These are phyloP conservation scores for Otatea glauca DNA, from an alignment of 176 grass and related monocot genomes.

Conservation along the genomic window DNA sequence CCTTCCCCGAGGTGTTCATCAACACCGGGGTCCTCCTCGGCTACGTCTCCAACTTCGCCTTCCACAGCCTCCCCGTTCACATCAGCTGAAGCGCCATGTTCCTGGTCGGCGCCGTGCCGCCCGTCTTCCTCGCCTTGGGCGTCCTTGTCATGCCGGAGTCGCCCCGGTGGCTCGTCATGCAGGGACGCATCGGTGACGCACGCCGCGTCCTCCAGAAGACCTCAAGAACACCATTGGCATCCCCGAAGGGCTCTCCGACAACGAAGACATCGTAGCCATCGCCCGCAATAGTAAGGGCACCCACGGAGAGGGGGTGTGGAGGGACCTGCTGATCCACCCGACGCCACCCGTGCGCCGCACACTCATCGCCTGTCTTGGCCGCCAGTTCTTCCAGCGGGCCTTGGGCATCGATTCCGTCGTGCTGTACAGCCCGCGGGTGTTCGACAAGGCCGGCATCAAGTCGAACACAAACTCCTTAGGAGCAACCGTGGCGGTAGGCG, in stretches of 20 bases:
- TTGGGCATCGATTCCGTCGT: constrained; percentile 83
- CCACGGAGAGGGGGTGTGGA: constrained; percentile 68
- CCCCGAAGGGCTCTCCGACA: constrained; percentile 28
- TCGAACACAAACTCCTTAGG: too few relatives aligned
- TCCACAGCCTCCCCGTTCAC: constrained; percentile 60
- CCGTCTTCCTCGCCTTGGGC: constrained; percentile 51
- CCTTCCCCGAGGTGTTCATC: constrained; percentile 87
- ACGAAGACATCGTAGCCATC: constrained; percentile 2
- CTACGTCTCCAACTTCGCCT: too few relatives aligned
- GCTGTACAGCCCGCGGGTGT: too few relatives aligned
- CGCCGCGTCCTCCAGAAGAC: constrained; percentile 61
- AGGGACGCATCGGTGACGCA: constrained; percentile 61
- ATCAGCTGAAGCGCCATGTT: constrained; percentile 83
- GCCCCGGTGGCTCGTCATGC: constrained; percentile 90
- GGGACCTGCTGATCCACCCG: constrained; percentile 67
- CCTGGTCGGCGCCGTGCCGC: constrained; percentile 65
- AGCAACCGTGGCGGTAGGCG: too few relatives aligned
- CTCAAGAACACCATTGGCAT: constrained; percentile 64
- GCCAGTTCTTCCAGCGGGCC: constrained; percentile 86
- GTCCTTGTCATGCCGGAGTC: constrained; percentile 93
- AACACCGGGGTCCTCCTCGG: constrained; percentile 75
- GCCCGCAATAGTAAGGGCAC: not conserved
- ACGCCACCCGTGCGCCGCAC: constrained; percentile 66
- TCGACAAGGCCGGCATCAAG: too few relatives aligned
- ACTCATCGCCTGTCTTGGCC: too few relatives aligned